Conservation (phyloP, 345 rosid genomes). For the Dovyalis caffra region DNA sequence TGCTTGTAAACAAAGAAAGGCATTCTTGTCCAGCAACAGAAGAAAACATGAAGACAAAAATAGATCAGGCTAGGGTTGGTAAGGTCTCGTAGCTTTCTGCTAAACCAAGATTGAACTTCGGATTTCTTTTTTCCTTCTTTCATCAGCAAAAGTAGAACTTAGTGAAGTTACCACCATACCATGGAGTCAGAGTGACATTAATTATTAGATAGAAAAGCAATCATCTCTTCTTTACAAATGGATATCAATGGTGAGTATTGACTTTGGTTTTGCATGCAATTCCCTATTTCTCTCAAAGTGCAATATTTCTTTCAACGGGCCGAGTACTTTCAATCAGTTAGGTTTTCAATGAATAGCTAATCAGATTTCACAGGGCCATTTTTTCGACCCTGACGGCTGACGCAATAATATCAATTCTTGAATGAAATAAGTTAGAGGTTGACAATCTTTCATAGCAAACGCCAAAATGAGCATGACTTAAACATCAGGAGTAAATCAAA, state of each 20-base stretch:
- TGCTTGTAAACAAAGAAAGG: not conserved
- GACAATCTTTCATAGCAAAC: not conserved
- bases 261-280: not conserved
- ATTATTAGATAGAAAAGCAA: not conserved
- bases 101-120: not conserved
- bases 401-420: not conserved
- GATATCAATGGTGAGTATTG: not conserved
- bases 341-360: too few relatives aligned
- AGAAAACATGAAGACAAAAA: conserved; percentile 17
- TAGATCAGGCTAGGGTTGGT: not conserved
- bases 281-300: not conserved
- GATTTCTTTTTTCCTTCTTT: not conserved
- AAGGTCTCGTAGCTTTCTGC: not conserved
- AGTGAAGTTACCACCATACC: not conserved
- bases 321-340: too few relatives aligned
- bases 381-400: not conserved
- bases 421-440: not conserved
- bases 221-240: not conserved
- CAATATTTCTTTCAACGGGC: not conserved
- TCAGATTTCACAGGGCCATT: not conserved
- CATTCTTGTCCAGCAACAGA: not conserved
- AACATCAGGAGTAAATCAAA: not conserved
- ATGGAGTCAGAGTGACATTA: not conserved
- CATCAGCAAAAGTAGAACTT: not conserved
- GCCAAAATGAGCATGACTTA: not conserved